Evolutionary conservation across 108 stramenopile genomes (phyloP).

Genomic region (Licmophora abbreviata): DNA sequence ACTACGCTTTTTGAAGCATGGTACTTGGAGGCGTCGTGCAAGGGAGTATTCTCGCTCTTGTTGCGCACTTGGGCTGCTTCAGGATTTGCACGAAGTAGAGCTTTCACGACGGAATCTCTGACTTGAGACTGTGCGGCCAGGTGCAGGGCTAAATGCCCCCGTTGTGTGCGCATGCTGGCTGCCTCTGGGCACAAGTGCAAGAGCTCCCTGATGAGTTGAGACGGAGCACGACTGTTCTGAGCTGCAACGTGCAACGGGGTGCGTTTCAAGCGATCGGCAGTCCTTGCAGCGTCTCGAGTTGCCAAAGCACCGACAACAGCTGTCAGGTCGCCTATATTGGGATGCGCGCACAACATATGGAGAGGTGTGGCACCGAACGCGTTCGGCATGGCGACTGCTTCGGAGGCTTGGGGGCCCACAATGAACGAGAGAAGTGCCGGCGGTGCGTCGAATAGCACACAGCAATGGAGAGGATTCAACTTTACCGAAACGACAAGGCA

Average conservation of each 20-base stretch:
- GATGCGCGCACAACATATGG: conserved; percentile 30
- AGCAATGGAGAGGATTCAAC: conserved; percentile 63
- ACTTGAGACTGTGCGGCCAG: conserved; percentile 44
- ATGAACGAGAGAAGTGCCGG: too few relatives aligned
- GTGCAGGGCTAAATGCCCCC: conserved; percentile 50
- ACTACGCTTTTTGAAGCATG: conserved; percentile 9
- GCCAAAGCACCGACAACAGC: conserved; percentile 34
- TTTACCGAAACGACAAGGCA: too few relatives aligned
- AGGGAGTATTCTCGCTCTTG: conserved; percentile 43
- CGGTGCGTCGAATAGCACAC: conserved; percentile 45
- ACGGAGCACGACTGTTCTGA: conserved; percentile 38
- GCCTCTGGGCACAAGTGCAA: conserved; percentile 42
- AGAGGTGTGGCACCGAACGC: conserved; percentile 26
- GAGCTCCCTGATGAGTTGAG: conserved; percentile 34
- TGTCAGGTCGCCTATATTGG: conserved; percentile 24
- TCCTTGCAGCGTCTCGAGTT: conserved; percentile 27
- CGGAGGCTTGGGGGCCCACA: too few relatives aligned
- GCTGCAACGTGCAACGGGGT: conserved; percentile 43
- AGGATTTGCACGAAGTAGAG: conserved; percentile 41
- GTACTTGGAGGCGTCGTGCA: conserved; percentile 59
- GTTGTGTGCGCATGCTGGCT: conserved; percentile 24
- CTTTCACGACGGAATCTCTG: conserved; percentile 36
- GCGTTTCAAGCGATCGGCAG: conserved; percentile 29
- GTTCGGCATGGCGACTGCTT: too few relatives aligned
- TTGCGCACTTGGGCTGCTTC: conserved; percentile 34